Evolutionary conservation across 257 asterid genomes (phyloP).

Genomic region (Nicotiana noctiflora): DNA sequence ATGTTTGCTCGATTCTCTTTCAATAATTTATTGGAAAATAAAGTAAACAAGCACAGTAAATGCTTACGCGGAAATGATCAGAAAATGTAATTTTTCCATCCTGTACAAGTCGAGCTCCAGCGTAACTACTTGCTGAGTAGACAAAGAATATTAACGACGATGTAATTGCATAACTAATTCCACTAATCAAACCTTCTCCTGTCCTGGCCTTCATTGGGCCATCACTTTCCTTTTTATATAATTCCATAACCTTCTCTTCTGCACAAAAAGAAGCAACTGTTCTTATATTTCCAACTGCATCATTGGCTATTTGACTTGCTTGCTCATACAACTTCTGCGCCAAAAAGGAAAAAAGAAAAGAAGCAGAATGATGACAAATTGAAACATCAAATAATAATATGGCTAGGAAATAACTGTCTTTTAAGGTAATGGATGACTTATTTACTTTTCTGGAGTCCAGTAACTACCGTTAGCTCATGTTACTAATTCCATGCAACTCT

Average conservation of each 20-base stretch:
- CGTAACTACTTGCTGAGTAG: slow-evolving; percentile 48
- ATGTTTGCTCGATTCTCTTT: too few species aligned
- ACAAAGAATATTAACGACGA: slow-evolving; percentile 34
- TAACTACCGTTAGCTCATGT: too few species aligned
- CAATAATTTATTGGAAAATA: too few species aligned
- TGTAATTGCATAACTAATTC: slow-evolving; percentile 47
- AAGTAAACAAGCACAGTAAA: not conserved
- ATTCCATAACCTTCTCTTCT: slow-evolving; percentile 50
- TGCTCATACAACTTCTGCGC: slow-evolving; percentile 60
- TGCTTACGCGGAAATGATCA: slow-evolving; percentile 43
- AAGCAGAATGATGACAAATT: not conserved
- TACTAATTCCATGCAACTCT: too few species aligned
- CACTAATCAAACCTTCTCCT: slow-evolving; percentile 45
- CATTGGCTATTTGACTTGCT: slow-evolving; percentile 66
- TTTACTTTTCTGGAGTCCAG: too few species aligned
- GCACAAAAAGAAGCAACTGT: slow-evolving; percentile 64
- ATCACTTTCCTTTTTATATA: slow-evolving; percentile 46
- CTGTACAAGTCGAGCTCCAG: slow-evolving; percentile 54
- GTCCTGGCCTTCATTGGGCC: slow-evolving; percentile 40
- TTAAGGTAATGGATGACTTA: too few species aligned
- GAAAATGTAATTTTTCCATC: slow-evolving; percentile 33
- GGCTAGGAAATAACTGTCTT: too few species aligned
- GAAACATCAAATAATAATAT: too few species aligned
- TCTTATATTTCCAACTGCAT: slow-evolving; percentile 63
- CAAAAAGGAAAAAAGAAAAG: not conserved